Conservation (phyloP, 1,284 basidiomycete species). For the Schizophyllum amplum region DNA sequence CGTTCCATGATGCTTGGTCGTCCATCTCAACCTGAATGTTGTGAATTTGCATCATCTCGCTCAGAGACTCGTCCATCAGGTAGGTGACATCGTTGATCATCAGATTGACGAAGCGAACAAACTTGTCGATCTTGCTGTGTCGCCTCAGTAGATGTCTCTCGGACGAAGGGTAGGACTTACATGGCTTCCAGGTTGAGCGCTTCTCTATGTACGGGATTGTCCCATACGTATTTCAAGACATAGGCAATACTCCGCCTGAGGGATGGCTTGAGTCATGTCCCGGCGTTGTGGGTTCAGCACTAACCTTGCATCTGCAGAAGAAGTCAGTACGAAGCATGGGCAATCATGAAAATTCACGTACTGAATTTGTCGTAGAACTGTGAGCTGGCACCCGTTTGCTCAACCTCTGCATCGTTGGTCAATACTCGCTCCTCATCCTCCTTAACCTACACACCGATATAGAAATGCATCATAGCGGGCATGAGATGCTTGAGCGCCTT, state of each 20-base stretch:
- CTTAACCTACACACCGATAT: conserved; percentile 64
- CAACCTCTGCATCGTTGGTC: conserved; percentile 65
- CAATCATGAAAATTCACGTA: conserved; percentile 33
- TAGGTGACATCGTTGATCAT: conserved; percentile 99
- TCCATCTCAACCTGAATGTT: conserved; percentile 83
- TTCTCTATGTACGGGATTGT: conserved; percentile 80
- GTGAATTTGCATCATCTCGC: conserved; percentile 84
- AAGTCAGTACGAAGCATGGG: conserved; percentile 4
- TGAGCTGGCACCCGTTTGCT: conserved; percentile 93
- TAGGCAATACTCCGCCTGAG: conserved; percentile 75
- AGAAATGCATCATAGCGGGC: conserved; percentile 90
- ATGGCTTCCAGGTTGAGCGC: conserved; percentile 72
- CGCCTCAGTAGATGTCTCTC: background rate
- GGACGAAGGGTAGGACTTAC: conserved; percentile 34
- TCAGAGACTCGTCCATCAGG: conserved; percentile 93
- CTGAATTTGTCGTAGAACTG: conserved; percentile 99
- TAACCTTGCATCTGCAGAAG: conserved; percentile 50
- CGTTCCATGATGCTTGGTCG: conserved; percentile 60
- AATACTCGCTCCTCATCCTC: background rate
- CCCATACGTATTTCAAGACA: conserved; percentile 84
- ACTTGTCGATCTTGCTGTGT: conserved; percentile 84
- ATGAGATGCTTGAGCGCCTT: conserved; percentile 86
- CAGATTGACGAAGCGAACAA: conserved; percentile 93
- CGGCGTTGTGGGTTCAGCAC: no score
- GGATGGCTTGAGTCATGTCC: no score